Evolutionary conservation across 1,139 yeast genomes (phyloP), one percentile per base, ranked within the genome.

Genomic region (Chernovozyma aurita): DNA sequence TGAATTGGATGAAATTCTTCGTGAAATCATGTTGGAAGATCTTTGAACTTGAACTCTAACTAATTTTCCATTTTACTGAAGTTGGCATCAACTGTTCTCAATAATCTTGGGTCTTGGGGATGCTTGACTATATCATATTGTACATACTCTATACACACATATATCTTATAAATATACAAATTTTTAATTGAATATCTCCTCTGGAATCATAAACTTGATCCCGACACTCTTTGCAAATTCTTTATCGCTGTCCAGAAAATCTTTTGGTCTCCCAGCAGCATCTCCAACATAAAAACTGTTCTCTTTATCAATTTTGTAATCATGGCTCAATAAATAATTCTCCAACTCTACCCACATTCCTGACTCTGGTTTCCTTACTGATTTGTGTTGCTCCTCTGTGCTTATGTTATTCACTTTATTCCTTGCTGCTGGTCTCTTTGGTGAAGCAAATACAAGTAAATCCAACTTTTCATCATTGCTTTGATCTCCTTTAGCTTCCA

Each of bases 241-340:
- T 44, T 57, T 58, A 55, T 90, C 97, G 37, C 85, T 73, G 48
- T 85, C 90, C 68, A 90, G 84, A 54, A 80, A 82, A 55, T 90
- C 97, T 0, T 52, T 55, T 1, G 55, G 51, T 36, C 97, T 65
- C 0, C 97, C 98, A 6, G 97, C 97, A 0, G 97, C 97, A 63
- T 92, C 98, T 4, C 98, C 98, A n/a, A 90, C 90, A 53, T 61
- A 92, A 44, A 82, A 74, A 37, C 85, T 76, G 20, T 61, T 46
- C 1, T 59, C 63, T 30, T 57, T 38, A 40, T 73, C 74, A 2
- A 79, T 47, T 36, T 16, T 42, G 40, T 25, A 27, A 2, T 38
- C 22, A 39, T 31, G 3, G 34, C 46, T 26, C 8, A 47, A 56
- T 41, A 73, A 55, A 50, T 74, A 72, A n/a, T 53, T 47, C 11